Evolutionary conservation across 2,329 filamentous ascomycete genomes (phyloP).

Genomic region (Colletotrichum plurivorum): DNA sequence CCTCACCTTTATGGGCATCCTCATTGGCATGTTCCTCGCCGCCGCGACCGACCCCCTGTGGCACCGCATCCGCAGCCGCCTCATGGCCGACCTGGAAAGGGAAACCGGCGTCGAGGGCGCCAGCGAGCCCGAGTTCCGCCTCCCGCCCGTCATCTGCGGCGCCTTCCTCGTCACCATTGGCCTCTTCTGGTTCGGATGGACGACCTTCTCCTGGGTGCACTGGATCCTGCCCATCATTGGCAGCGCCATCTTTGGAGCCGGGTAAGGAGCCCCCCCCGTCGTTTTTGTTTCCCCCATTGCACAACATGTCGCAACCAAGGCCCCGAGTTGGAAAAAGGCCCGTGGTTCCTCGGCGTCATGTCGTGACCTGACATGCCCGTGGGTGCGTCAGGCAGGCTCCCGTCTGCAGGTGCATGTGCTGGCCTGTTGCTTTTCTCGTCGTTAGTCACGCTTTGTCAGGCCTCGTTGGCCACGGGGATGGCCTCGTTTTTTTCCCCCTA

Average conservation of each 20-base stretch:
- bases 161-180: slow-evolving; percentile 83
- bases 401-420: slow-evolving; percentile 32
- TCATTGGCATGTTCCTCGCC: slow-evolving; percentile 77
- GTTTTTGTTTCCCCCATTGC: slow-evolving; percentile 26
- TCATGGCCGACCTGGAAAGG: slow-evolving; percentile 68
- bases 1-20: slow-evolving; percentile 81
- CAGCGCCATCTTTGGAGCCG: slow-evolving; percentile 78
- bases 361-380: slow-evolving; percentile 31
- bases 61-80: slow-evolving; percentile 69
- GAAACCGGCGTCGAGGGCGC: slow-evolving; percentile 67
- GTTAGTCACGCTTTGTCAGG: slow-evolving; percentile 52
- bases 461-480: slow-evolving; percentile 22
- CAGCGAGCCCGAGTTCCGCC: slow-evolving; percentile 88
- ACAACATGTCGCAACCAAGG: slow-evolving; percentile 37
- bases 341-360: slow-evolving; percentile 30
- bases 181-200: slow-evolving; percentile 92
- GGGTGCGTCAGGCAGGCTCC: slow-evolving; percentile 21
- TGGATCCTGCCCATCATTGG: slow-evolving; percentile 85
- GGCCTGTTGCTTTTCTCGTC: slow-evolving; percentile 7
- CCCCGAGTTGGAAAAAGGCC: slow-evolving; percentile 37
- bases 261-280: slow-evolving; percentile 62
- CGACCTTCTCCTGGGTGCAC: slow-evolving; percentile 80
- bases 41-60: slow-evolving; percentile 76
- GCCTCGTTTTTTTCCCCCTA: slow-evolving; percentile 45
- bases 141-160: slow-evolving; percentile 83